Conservation (phyloP, 306 rosid genomes). For the Fragaria ananassa region DNA sequence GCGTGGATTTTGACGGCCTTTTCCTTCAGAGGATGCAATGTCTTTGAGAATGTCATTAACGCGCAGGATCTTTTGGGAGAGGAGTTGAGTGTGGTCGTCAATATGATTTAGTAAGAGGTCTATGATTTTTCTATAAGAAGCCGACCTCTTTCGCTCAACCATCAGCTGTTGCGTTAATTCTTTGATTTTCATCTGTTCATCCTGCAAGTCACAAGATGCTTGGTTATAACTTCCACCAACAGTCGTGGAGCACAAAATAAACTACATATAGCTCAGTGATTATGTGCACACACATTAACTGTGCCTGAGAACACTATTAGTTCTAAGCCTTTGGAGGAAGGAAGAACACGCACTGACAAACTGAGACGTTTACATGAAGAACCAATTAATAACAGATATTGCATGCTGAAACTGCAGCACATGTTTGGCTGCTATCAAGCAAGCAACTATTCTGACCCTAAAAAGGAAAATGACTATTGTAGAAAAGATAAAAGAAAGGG, state of each 20-base stretch:
- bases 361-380: not conserved
- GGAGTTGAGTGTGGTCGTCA: constrained; percentile 27
- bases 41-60: constrained; percentile 16
- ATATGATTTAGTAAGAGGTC: constrained; percentile 28
- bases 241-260: not conserved
- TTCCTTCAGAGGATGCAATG: constrained; percentile 20
- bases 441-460: not conserved
- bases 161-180: constrained; percentile 33
- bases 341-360: not conserved
- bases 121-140: constrained; percentile 33
- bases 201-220: constrained; percentile 10
- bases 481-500: not conserved
- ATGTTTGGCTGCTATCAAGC: not conserved
- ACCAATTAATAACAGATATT: not conserved
- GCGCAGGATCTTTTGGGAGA: constrained; percentile 18
- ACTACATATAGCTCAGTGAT: not conserved
- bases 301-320: not conserved
- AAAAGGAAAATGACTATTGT: not conserved
- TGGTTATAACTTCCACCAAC: not conserved
- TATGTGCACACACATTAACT: not conserved
- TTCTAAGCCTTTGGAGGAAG: not conserved
- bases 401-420: not conserved
- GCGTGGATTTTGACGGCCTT: not conserved
- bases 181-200: constrained; percentile 26
- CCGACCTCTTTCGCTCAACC: constrained; percentile 32